Evolutionary conservation across 2,329 filamentous ascomycete genomes (phyloP).

Genomic region (Alternaria sp.): DNA sequence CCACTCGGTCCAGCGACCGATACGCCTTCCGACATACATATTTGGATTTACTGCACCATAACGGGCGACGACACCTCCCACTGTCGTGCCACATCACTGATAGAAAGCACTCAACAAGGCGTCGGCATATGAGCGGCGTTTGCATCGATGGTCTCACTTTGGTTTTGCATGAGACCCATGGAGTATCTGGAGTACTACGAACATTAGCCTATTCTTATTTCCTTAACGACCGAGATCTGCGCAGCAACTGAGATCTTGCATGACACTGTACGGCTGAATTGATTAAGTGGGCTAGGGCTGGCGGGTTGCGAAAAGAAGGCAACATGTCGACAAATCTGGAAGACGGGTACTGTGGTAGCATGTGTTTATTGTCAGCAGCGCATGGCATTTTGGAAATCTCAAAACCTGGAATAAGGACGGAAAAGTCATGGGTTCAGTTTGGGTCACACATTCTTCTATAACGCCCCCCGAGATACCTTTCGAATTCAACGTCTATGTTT

Average conservation of each 20-base stretch:
- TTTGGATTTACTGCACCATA: constrained; percentile 34
- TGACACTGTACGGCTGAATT: constrained; percentile 31
- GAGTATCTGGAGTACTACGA: constrained; percentile 39
- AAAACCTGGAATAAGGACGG: constrained; percentile 17
- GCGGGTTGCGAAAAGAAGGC: constrained; percentile 1
- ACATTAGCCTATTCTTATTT: constrained; percentile 23
- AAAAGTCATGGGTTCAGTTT: constrained; percentile 24
- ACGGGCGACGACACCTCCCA: constrained; percentile 35
- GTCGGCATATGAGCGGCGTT: constrained; percentile 49
- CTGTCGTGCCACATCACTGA: constrained; percentile 32
- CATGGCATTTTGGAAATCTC: constrained; percentile 9
- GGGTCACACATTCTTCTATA: constrained; percentile 19
- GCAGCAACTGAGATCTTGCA: constrained; percentile 25
- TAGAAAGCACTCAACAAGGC: constrained; percentile 40
- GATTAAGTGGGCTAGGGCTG: constrained; percentile 13
- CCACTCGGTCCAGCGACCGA: constrained; percentile 7
- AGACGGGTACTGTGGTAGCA: constrained; percentile 10
- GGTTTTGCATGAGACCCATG: constrained; percentile 40
- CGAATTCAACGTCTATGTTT: constrained; percentile 16
- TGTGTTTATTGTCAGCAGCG: constrained; percentile 15
- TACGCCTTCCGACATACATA: constrained; percentile 23
- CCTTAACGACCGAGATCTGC: constrained; percentile 19
- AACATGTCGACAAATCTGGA: constrained; percentile 4
- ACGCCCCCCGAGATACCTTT: constrained; percentile 24
- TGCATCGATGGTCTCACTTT: constrained; percentile 39